A percentile compares a stretch with the other conserved stretches of the same genome.
Evolutionary conservation across 768 basidiomycete species (phyloP).

Genomic region (Coprinopsis sp.): DNA sequence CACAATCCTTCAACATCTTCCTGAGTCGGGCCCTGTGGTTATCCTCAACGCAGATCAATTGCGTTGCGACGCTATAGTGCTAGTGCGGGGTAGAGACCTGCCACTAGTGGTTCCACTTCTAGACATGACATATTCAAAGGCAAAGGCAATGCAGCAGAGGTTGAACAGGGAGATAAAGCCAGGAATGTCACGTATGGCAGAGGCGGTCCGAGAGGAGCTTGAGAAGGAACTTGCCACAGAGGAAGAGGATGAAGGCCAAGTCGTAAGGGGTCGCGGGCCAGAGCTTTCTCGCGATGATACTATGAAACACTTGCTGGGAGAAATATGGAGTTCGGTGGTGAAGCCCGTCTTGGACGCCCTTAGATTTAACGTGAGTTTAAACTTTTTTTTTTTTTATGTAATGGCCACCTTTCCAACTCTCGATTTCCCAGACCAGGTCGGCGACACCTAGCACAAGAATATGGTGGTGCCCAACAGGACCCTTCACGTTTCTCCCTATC

Average conservation of each 20-base stretch:
- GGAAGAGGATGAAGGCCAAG: not conserved
- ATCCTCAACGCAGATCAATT: constrained; percentile 12
- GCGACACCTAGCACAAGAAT: not conserved
- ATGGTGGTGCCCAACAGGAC: constrained; percentile 2
- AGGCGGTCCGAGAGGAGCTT: not conserved
- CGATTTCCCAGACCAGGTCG: not conserved
- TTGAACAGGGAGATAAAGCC: not conserved
- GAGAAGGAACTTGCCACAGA: not conserved
- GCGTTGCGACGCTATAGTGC: constrained; percentile 18
- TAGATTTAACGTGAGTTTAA: too few relatives aligned
- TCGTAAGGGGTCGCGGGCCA: not conserved
- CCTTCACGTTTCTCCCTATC: constrained; percentile 1
- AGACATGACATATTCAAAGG: constrained; percentile 11
- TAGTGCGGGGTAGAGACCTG: constrained; percentile 3
- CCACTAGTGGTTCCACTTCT: constrained; percentile 11
- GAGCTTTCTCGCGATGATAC: too few relatives aligned
- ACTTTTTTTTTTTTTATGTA: too few relatives aligned
- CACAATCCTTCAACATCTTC: constrained; percentile 3
- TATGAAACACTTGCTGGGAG: too few relatives aligned
- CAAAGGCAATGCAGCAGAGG: not conserved
- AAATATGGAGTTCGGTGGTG: too few relatives aligned
- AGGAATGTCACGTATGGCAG: not conserved
- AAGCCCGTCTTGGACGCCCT: too few relatives aligned
- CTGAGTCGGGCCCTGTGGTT: constrained; percentile 15
- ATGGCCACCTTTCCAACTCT: too few relatives aligned